Conservation (phyloP, 2,329 filamentous ascomycete species). For the Arthrobotrys megalospora region DNA sequence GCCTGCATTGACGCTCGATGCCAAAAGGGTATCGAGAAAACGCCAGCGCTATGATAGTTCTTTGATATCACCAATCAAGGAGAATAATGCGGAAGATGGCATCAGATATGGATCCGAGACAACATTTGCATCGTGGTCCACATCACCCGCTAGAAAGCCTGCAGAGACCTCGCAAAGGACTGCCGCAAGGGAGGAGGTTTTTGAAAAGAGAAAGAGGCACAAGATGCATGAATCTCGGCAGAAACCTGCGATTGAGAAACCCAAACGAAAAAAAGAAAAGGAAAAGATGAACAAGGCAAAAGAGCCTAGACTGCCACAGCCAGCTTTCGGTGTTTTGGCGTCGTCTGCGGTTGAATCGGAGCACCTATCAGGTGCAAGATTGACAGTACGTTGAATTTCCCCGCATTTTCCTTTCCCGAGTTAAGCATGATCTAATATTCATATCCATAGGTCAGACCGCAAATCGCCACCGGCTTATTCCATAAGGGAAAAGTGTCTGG, state of each 20-base stretch:
- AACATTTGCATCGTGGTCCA: slow-evolving; percentile 45
- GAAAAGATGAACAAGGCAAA: slow-evolving; percentile 22
- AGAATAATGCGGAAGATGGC: slow-evolving; percentile 37
- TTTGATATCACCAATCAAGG: slow-evolving; percentile 56
- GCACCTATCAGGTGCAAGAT: slow-evolving; percentile 38
- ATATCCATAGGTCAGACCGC: slow-evolving; percentile 39
- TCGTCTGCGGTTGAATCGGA: slow-evolving; percentile 57
- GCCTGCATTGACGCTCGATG: slow-evolving; percentile 43
- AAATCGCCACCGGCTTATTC: slow-evolving; percentile 43
- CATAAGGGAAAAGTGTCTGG: slow-evolving; percentile 50
- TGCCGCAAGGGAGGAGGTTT: slow-evolving; percentile 25
- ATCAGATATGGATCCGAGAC: slow-evolving; percentile 45
- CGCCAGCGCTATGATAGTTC: slow-evolving; percentile 51
- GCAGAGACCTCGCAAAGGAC: slow-evolving; percentile 16
- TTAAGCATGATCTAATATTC: slow-evolving; percentile 20
- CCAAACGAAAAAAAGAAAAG: slow-evolving; percentile 44
- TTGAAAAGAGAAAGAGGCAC: slow-evolving; percentile 50
- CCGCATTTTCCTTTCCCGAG: slow-evolving; percentile 25
- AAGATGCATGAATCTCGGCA: slow-evolving; percentile 60
- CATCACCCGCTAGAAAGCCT: slow-evolving; percentile 36
- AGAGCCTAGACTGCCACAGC: slow-evolving; percentile 29
- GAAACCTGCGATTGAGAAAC: slow-evolving; percentile 20
- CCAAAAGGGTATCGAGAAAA: slow-evolving; percentile 43
- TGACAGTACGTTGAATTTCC: slow-evolving; percentile 47
- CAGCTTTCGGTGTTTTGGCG: slow-evolving; percentile 50